Percentiles rank a stretch among this genome's conserved stretches.
These are phyloP conservation scores for Elaphomyces granulatus DNA, from an alignment of 495 filamentous ascomycete species.

Conservation along the genomic window DNA sequence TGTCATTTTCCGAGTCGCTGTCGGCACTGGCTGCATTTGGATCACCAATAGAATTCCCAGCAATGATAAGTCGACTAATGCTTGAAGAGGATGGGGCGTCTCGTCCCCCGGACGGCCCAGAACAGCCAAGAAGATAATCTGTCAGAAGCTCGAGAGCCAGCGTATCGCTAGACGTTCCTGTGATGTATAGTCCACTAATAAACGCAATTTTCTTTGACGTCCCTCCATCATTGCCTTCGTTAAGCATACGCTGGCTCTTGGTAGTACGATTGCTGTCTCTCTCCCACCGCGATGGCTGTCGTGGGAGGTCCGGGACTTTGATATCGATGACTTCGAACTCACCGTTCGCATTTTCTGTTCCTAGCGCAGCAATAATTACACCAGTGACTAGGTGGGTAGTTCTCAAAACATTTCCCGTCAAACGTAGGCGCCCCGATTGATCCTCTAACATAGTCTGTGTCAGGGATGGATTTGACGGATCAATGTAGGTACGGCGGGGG, in stretches of 20 bases:
- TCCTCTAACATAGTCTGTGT: constrained; percentile 80
- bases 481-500: constrained; percentile 59
- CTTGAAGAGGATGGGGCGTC: constrained; percentile 29
- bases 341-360: constrained; percentile 81
- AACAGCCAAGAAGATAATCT: constrained; percentile 82
- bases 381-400: constrained; percentile 70
- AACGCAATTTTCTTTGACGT: constrained; percentile 62
- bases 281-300: constrained; percentile 67
- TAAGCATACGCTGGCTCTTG: constrained; percentile 32
- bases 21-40: constrained; percentile 18
- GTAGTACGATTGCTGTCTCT: constrained; percentile 28
- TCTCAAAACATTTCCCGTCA: constrained; percentile 53
- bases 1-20: constrained; percentile 14
- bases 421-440: constrained; percentile 78
- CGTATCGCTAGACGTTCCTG: constrained; percentile 53
- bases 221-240: constrained; percentile 12
- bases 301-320: constrained; percentile 70
- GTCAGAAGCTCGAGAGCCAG: constrained; percentile 61
- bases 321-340: constrained; percentile 88
- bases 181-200: constrained; percentile 75
- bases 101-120: constrained; percentile 39
- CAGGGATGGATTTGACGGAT: constrained; percentile 28
- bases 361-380: constrained; percentile 78
- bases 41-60: constrained; percentile 70
- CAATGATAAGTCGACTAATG: constrained; percentile 78